Evolutionary conservation across 2,329 filamentous ascomycete genomes (phyloP), one percentile per base, ranked within the genome.

Genomic region (Xylogone sp.): DNA sequence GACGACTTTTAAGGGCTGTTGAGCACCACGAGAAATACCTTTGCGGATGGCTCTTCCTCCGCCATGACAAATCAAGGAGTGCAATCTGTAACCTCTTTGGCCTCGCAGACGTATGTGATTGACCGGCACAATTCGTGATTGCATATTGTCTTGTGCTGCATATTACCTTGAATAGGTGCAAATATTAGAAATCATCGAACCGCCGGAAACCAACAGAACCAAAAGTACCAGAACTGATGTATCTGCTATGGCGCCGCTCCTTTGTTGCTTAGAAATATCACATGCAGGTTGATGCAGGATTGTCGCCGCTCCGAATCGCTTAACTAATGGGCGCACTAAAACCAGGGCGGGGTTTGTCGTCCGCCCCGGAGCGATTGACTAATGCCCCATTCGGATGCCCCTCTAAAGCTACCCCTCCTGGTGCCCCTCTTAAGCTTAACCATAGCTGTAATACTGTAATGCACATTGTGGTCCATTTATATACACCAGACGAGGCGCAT

Each of bases 1-100:
- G 19, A 50, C 46, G 48, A 51, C 48, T n/a, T 51, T 53, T 53
- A 53, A 53, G 1, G 43, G 43, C 44, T 47, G 44, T 47, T 51
- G 45, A 51, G 31, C 49, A 10, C 16, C 43, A 39, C 34, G 12
- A 39, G 34, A 39, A 39, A 39, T 39, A 16, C 34, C n/a, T 39
- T 7, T 16, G n/a, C 10, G n/a, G 8, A 39, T 16, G n/a, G n/a
- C 8, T 39, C 34, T 39, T 39, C 34, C 13, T 39, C 6, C n/a
- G 34, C 34, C 34, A 39, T 39, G 34, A 39, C 34, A 39, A 39
- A 39, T 39, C 34, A 13, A 39, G 34, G n/a, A 7, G 6, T 27
- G 24, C 24, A 27, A 27, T 27, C 10, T 5, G 24, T 16, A 16
- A 18, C 34, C 34, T 18, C n/a, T 18, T 39, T 13, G 34, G n/a